Conservation (phyloP, 2,329 filamentous ascomycete genomes). For the Sarocladiaceae sp. region DNA sequence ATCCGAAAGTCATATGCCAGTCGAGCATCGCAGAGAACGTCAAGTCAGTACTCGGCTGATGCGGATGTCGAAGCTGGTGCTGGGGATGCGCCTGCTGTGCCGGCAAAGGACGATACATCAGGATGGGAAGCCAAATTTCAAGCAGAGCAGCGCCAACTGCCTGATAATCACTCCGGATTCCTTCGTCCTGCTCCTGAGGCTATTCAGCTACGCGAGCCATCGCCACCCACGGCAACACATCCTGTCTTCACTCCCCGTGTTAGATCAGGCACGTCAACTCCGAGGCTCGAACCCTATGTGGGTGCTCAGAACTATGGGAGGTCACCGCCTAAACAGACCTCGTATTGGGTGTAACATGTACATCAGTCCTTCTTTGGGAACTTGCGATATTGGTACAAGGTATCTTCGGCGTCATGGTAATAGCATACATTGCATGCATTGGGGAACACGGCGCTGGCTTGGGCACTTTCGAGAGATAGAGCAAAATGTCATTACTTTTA, state of each 20-base stretch:
- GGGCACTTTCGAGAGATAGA: neutral
- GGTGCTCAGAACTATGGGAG: too few relatives aligned
- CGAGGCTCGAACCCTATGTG: too few relatives aligned
- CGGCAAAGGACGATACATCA: slow-evolving; percentile 29
- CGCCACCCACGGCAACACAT: too few relatives aligned
- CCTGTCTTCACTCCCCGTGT: too few relatives aligned
- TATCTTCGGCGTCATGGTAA: neutral
- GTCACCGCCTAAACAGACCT: too few relatives aligned
- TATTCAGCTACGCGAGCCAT: too few relatives aligned
- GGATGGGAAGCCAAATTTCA: slow-evolving; percentile 32
- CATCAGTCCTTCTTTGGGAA: too few relatives aligned
- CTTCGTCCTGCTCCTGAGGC: slow-evolving; percentile 3
- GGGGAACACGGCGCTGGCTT: neutral
- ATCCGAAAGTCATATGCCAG: slow-evolving; percentile 40
- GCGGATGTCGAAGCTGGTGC: neutral
- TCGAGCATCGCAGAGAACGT: slow-evolving; percentile 17
- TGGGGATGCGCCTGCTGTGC: neutral
- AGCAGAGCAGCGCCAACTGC: slow-evolving; percentile 22
- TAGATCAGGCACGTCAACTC: too few relatives aligned
- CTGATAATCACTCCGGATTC: slow-evolving; percentile 24
- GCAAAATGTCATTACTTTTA: neutral
- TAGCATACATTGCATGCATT: neutral
- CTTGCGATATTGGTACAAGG: too few relatives aligned
- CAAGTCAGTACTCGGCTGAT: neutral
- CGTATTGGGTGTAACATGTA: too few relatives aligned